Conservation (phyloP, 345 rosid species). For the Moricandia moricandioides region DNA sequence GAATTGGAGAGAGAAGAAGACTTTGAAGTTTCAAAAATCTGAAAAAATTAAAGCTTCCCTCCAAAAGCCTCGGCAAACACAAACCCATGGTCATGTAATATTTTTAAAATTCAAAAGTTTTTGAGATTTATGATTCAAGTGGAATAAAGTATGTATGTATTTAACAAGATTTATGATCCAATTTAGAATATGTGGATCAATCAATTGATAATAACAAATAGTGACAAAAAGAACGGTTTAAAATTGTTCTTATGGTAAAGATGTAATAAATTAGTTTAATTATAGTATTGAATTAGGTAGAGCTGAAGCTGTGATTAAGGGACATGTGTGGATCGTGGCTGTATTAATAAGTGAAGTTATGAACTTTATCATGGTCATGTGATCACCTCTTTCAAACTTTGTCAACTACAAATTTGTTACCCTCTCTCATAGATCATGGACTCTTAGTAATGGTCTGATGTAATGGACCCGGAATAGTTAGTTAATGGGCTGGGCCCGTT, state of each 20-base stretch:
- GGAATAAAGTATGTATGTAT: not conserved
- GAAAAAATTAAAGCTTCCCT: slow-evolving; percentile 21
- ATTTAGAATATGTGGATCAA: not conserved
- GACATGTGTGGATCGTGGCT: not conserved
- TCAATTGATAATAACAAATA: not conserved
- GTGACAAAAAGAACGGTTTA: not conserved
- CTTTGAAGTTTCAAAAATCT: not conserved
- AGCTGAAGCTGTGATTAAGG: slow-evolving; percentile 8
- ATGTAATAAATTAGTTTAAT: not conserved
- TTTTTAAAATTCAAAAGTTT: not conserved
- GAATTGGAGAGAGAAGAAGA: slow-evolving; percentile 13
- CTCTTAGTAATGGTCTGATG: not conserved
- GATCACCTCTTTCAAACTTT: not conserved
- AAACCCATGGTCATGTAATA: not conserved
- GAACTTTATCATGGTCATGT: not conserved
- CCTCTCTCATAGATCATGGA: not conserved
- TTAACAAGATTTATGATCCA: not conserved
- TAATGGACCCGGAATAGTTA: not conserved
- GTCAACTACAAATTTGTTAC: not conserved
- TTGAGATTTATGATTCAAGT: not conserved
- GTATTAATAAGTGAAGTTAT: too few relatives aligned
- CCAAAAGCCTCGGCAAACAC: slow-evolving; percentile 25
- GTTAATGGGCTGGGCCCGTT: not conserved
- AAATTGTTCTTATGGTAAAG: not conserved
- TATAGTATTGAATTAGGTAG: not conserved